phyloP scores from a whole-genome alignment of 306 rosid genomes.

The Lithocarpus polystachyus region DNA sequence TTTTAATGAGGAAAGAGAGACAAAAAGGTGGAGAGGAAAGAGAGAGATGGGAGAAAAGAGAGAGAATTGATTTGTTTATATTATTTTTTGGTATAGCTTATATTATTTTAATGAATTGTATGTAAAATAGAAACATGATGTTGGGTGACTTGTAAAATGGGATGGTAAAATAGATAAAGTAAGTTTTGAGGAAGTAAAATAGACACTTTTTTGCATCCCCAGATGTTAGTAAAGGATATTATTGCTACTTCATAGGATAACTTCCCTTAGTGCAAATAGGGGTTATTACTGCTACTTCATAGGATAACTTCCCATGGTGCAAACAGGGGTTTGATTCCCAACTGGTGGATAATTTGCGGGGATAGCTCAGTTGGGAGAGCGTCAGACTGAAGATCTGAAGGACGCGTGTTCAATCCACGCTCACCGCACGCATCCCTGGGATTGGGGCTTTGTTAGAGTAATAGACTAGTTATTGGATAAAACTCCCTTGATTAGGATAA shows the following conservation, averaged over 20 bases:
- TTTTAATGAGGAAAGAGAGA: no score
- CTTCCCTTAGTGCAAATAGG: conserved; percentile 11
- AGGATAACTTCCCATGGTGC: conserved; percentile 16
- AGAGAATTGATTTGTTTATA: no score
- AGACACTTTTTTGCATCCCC: no score
- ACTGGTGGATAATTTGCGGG: conserved; percentile 49
- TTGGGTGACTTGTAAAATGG: no score
- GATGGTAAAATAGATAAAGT: no score
- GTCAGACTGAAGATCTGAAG: conserved; percentile 67
- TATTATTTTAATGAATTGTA: no score
- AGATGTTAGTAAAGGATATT: not conserved
- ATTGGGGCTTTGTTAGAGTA: conserved; percentile 24
- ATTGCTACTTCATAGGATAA: not conserved
- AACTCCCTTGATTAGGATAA: not conserved
- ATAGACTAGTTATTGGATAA: conserved; percentile 1
- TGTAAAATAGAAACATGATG: no score
- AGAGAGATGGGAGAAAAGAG: no score
- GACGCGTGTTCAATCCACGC: conserved; percentile 74
- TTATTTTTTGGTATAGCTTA: no score
- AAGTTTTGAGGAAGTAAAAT: no score
- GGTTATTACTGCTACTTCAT: not conserved
- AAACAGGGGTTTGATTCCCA: conserved; percentile 24
- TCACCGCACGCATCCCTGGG: conserved; percentile 50
- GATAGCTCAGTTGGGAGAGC: conserved; percentile 86
- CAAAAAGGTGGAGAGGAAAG: no score